Evolutionary conservation across 768 basidiomycete species (phyloP), one percentile per base, ranked within the genome.

Genomic region (Solioccasus polychromus): DNA sequence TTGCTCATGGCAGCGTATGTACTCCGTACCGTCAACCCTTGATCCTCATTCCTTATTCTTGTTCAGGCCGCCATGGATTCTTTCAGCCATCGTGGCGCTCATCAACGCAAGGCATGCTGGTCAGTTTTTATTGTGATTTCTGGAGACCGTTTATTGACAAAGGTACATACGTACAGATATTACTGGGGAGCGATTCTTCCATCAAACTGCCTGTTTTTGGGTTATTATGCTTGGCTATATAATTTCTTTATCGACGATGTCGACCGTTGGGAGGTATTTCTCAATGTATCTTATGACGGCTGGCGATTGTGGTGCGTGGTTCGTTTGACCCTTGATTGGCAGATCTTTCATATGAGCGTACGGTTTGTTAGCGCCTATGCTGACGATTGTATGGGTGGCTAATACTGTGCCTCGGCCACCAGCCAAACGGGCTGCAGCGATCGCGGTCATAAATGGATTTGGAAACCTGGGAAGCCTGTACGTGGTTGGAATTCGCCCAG

Each of bases 181-280:
- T 45, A 79, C 78, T 5, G 82, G 82, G 0, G 83, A 84, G 62
- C 73, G 81, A 6, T 84, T 78, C 65, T 80, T 82, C 71, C 83
- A 85, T 57, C 68, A 77, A 39, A 62, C 67, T 2, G 67, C 59
- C 2, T 75, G 73, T 65, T 82, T 78, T 80, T 82, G 80, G 80
- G 75, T 68, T 3, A 73, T 75, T 34, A 79, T 84, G 2, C 32
- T 81, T 4, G 83, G 79, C 1, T 84, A 76, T 51, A 76, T 84
- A 50, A 80, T 85, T 47, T 75, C 73, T 3, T 58, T 83, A n/a
- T 74, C 74, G 2, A 83, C 81, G 0, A 71, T 71, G 64, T 66
- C 62, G 4, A 70, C 71, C 15, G 72, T 63, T 0, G 80, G 71
- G 2, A 74, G 82, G 40, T 84, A 85, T 50, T 68, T 83, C 24